These are phyloP conservation scores for Parafenestella ontariensis DNA, from an alignment of 2,329 filamentous ascomycete genomes.

Conservation along the genomic window DNA sequence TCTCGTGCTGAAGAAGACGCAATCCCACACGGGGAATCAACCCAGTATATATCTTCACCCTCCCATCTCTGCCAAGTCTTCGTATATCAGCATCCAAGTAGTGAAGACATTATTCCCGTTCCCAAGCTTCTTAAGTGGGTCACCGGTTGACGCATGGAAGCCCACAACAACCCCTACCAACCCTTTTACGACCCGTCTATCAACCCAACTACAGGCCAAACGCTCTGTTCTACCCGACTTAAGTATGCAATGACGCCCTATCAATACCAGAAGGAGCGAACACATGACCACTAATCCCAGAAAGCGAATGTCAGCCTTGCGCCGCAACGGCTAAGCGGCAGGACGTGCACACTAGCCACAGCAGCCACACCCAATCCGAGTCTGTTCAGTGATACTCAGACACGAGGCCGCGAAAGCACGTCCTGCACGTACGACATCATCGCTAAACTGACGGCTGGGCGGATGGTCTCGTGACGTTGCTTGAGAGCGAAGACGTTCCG, in stretches of 20 bases:
- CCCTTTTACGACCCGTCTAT: constrained; percentile 5
- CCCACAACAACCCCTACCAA: constrained; percentile 10
- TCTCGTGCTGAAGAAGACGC: constrained; percentile 4
- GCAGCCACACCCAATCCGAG: constrained; percentile 35
- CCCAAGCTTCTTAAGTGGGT: constrained; percentile 23
- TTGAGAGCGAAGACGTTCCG: constrained; percentile 5
- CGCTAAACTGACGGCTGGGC: constrained; percentile 10
- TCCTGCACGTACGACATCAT: constrained; percentile 30
- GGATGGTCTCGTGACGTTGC: constrained; percentile 19
- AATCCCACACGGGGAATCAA: constrained; percentile 9
- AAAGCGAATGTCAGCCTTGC: constrained; percentile 29
- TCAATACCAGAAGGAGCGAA: constrained; percentile 6
- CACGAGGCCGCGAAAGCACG: constrained; percentile 19
- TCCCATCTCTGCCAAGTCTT: constrained; percentile 13
- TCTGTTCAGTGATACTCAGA: not conserved
- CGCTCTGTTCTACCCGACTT: constrained; percentile 1
- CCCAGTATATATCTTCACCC: constrained; percentile 18
- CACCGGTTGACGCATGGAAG: constrained; percentile 8
- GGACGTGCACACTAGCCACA: constrained; percentile 37
- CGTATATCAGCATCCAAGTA: constrained; percentile 2
- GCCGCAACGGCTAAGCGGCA: constrained; percentile 23
- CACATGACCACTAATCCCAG: constrained; percentile 26
- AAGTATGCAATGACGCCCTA: constrained; percentile 18
- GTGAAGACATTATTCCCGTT: constrained; percentile 19
- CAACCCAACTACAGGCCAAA: constrained; percentile 16